phyloP scores from a whole-genome alignment of 768 basidiomycete genomes.

The Suillus decipiens region DNA sequence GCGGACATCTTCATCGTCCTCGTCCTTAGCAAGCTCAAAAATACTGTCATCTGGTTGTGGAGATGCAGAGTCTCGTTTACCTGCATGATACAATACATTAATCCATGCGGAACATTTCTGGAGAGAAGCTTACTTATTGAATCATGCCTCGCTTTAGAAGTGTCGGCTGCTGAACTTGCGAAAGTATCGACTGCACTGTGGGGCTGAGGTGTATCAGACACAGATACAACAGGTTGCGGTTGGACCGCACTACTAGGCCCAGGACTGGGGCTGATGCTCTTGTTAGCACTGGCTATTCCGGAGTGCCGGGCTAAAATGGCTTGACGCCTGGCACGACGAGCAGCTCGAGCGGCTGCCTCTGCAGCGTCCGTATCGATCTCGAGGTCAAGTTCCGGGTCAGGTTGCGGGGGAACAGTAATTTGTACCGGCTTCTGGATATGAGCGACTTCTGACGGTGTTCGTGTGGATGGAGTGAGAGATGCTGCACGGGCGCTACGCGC shows the following conservation, averaged over 20 bases:
- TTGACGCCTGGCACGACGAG: conserved; percentile 67
- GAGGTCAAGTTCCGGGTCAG: conserved; percentile 48
- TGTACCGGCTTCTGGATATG: conserved; percentile 15
- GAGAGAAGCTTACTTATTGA: conserved; percentile 23
- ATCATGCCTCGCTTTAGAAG: conserved; percentile 19
- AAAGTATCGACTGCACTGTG: conserved; percentile 45
- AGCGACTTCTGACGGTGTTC: conserved; percentile 20
- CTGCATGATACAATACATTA: conserved; percentile 29
- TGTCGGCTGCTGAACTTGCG: conserved; percentile 19
- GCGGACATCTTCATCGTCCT: conserved; percentile 49
- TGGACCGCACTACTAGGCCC: conserved; percentile 75
- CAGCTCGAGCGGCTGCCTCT: conserved; percentile 64
- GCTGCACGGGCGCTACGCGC: conserved; percentile 34
- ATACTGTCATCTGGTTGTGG: conserved; percentile 57
- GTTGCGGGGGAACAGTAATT: conserved; percentile 25
- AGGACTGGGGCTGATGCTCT: conserved; percentile 56
- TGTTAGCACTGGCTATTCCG: conserved; percentile 43
- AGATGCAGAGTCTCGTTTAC: conserved; percentile 55
- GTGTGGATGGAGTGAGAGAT: conserved; percentile 28
- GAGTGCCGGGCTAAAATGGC: conserved; percentile 81
- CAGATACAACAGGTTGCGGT: conserved; percentile 54
- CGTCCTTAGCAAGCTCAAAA: conserved; percentile 72
- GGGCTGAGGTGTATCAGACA: conserved; percentile 67
- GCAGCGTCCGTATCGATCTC: conserved; percentile 54
- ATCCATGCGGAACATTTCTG: neutral